These are phyloP conservation scores for Zygoascus sp. DNA, from an alignment of 1,139 yeast species.

Conservation along the genomic window DNA sequence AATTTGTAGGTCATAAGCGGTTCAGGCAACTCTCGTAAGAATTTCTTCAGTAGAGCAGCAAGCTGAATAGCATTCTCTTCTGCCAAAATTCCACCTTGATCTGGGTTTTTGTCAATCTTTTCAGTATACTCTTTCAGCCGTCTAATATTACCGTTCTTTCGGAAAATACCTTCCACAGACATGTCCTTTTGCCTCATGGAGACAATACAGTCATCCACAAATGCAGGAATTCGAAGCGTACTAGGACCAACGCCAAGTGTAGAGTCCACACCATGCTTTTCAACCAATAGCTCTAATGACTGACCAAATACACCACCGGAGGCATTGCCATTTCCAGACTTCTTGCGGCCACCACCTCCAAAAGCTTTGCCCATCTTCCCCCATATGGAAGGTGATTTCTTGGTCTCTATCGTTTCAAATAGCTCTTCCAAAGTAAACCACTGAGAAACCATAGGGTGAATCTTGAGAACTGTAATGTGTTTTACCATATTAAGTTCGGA, in stretches of 20 bases:
- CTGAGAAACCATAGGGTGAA: conserved; percentile 39
- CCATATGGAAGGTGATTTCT: conserved; percentile 61
- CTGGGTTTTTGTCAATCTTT: conserved; percentile 69
- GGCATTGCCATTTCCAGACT: conserved; percentile 21
- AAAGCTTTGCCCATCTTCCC: conserved; percentile 54
- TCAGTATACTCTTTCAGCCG: conserved; percentile 71
- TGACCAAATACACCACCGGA: conserved; percentile 65
- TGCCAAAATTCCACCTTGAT: conserved; percentile 64
- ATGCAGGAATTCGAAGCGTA: conserved; percentile 69
- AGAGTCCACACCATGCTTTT: conserved; percentile 78
- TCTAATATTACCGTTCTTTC: conserved; percentile 93
- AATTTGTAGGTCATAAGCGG: conserved; percentile 77
- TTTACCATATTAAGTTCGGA: conserved; percentile 60
- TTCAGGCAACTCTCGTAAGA: conserved; percentile 86
- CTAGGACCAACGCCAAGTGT: conserved; percentile 84
- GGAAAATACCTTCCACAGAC: conserved; percentile 94
- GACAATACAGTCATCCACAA: conserved; percentile 79
- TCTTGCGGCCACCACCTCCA: conserved; percentile 35
- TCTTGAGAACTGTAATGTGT: conserved; percentile 64
- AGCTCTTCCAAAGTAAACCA: conserved; percentile 50
- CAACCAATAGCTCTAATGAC: conserved; percentile 65
- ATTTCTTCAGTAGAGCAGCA: conserved; percentile 89
- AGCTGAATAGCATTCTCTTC: conserved; percentile 85
- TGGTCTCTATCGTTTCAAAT: conserved; percentile 50
- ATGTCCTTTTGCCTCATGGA: conserved; percentile 88